Base-by-base conservation (phyloP, 1,284 basidiomycete species). In the Boletus holoroseus region DNA sequence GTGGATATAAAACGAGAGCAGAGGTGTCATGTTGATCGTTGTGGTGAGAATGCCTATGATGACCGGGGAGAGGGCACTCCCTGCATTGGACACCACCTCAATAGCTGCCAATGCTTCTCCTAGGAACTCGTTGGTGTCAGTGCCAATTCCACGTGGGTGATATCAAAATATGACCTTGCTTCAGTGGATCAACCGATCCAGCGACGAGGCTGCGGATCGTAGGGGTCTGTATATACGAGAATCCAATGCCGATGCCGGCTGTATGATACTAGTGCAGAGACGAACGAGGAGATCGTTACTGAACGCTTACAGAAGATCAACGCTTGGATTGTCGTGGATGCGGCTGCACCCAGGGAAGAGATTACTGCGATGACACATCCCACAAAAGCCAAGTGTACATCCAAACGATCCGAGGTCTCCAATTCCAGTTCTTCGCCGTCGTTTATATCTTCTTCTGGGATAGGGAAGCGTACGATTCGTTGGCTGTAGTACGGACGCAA, bases 101-200 rank as follows among this genome's bases (percentile, higher is more conserved):
- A 70, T 51, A 2, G 61, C 62, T 31, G 67, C 65, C 26, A 70
- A 47, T 15, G 64, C 61, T 16, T 70, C 62, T 24, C 70, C 70
- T 71, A 40, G 9, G 20, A 3, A 22, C 0, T 12, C n/a, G 3
- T 22, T 2, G 1, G 13, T 3, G 18, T 59, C 12, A 54, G 32
- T 26, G 2, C 11, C 20, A 6, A 46, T 28, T 32, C 9, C 6
- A 4, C 8, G 5, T 15, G 18, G n/a, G 7, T 1, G 1, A 8
- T 4, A 15, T n/a, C 16, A 4, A 26, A 13, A 26, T 13, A 42
- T 27, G 31, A 68, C 68, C 68, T 62, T 71, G 68, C 16, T 62
- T 59, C 0, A 62, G 49, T 7, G 69, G 70, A 12, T 66, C 58
- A 1, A 70, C 67, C 0, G 70, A 68, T 11, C 64, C 60, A 15